These are phyloP conservation scores for Fusarium sp. DNA, from an alignment of 2,329 filamentous ascomycete genomes.

Conservation along the genomic window DNA sequence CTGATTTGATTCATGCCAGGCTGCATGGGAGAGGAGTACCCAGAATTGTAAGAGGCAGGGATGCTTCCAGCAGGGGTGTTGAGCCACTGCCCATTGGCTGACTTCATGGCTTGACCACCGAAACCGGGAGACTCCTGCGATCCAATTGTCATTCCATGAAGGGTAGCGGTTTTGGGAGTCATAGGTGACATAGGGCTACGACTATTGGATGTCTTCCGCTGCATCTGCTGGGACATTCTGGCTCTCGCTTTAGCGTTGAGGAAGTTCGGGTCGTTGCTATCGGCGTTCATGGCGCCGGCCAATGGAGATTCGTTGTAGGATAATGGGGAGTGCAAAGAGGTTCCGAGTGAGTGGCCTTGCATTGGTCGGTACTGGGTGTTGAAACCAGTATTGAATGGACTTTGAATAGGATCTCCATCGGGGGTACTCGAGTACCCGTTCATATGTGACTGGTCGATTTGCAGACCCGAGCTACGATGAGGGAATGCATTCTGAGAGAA, in stretches of 20 bases:
- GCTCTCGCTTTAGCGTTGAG: conserved; percentile 70
- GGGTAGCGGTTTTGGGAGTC: conserved; percentile 84
- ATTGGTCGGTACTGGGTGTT: conserved; percentile 81
- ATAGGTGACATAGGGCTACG: conserved; percentile 71
- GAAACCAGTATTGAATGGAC: conserved; percentile 84
- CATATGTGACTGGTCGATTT: conserved; percentile 70
- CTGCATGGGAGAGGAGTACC: conserved; percentile 83
- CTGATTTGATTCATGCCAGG: conserved; percentile 79
- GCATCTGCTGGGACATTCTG: conserved; percentile 69
- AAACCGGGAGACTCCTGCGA: conserved; percentile 76
- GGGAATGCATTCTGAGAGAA: conserved; percentile 63
- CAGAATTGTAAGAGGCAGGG: conserved; percentile 87
- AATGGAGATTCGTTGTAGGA: conserved; percentile 52
- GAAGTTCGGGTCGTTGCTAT: conserved; percentile 63
- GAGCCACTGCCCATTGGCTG: conserved; percentile 88
- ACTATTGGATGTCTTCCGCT: conserved; percentile 77
- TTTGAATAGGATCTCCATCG: conserved; percentile 90
- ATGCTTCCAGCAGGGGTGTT: conserved; percentile 81
- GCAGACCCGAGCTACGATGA: conserved; percentile 60
- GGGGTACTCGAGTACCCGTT: conserved; percentile 91
- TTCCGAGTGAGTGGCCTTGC: conserved; percentile 65
- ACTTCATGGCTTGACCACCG: conserved; percentile 84
- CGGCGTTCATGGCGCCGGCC: conserved; percentile 59
- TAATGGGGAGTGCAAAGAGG: conserved; percentile 56
- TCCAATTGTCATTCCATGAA: conserved; percentile 75